A percentile compares a stretch with the other conserved stretches of the same genome.
Evolutionary conservation across 1,284 basidiomycete genomes (phyloP).

Genomic region (Omphalotus olearius): DNA sequence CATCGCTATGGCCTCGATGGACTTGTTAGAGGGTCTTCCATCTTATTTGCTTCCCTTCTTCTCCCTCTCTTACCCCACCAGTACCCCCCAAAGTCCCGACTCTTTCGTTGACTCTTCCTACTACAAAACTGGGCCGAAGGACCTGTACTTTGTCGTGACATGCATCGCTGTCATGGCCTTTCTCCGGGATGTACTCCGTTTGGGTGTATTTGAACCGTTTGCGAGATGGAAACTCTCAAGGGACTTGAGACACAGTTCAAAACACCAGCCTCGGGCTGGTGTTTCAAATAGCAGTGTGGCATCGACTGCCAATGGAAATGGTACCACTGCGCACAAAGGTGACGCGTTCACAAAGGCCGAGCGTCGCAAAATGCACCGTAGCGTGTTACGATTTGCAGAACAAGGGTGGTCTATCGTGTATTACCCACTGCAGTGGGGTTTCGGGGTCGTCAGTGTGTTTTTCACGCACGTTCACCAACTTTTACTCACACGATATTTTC

Average conservation of each 20-base stretch:
- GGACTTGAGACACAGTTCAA: slow-evolving; percentile 32
- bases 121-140: slow-evolving; percentile 68
- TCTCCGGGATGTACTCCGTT: slow-evolving; percentile 70
- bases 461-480: not conserved
- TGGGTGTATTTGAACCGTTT: slow-evolving; percentile 74
- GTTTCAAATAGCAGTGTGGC: slow-evolving; percentile 19
- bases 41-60: slow-evolving; percentile 63
- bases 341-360: slow-evolving; percentile 35
- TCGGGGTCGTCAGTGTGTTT: slow-evolving; percentile 73
- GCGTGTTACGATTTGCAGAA: slow-evolving; percentile 86
- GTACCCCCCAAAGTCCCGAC: slow-evolving; percentile 52
- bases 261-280: slow-evolving; percentile 19
- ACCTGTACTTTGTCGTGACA: slow-evolving; percentile 68
- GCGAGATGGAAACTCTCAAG: slow-evolving; percentile 67
- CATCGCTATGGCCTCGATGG: not conserved
- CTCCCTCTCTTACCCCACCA: slow-evolving; percentile 68
- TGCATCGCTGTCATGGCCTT: slow-evolving; percentile 78
- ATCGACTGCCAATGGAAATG: slow-evolving; percentile 25
- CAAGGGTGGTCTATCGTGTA: slow-evolving; percentile 91
- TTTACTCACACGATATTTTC: slow-evolving; percentile 7
- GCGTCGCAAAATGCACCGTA: slow-evolving; percentile 58
- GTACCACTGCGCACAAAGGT: not conserved
- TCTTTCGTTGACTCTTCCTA: slow-evolving; percentile 65
- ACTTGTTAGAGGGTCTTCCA: slow-evolving; percentile 32
- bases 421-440: slow-evolving; percentile 70